Evolutionary conservation across 2,329 filamentous ascomycete genomes (phyloP).

Genomic region (Hysterium pulicare): DNA sequence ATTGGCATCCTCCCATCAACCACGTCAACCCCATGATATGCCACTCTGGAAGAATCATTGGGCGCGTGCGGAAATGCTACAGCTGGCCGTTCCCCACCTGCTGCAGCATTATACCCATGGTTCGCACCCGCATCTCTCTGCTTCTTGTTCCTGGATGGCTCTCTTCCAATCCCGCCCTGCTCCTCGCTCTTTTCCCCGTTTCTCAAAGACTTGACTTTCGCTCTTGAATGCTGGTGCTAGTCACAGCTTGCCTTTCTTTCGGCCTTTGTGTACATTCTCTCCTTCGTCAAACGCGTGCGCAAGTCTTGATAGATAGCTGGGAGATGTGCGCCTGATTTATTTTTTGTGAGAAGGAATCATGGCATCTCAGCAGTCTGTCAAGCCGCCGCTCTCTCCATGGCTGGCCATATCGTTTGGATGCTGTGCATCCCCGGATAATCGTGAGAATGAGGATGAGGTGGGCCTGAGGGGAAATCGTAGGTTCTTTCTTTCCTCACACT

Average conservation of each 20-base stretch:
- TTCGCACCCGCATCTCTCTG: slow-evolving; percentile 2
- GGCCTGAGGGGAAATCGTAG: slow-evolving; percentile 23
- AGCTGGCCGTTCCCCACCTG: slow-evolving; percentile 3
- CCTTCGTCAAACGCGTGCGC: slow-evolving; percentile 4
- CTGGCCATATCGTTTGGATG: slow-evolving; percentile 36
- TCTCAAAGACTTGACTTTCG: slow-evolving; percentile 3
- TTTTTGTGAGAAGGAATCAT: background rate
- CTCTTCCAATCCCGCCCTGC: too few species aligned
- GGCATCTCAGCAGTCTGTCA: slow-evolving; percentile 8
- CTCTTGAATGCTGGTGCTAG: slow-evolving; percentile 8
- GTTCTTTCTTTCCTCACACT: slow-evolving; percentile 16
- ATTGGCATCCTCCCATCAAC: slow-evolving; percentile 1
- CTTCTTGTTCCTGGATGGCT: too few species aligned
- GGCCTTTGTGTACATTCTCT: slow-evolving; percentile 7
- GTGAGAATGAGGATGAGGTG: slow-evolving; percentile 21
- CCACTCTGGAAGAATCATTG: background rate
- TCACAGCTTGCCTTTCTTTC: slow-evolving; percentile 14
- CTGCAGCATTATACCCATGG: background rate
- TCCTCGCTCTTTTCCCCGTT: background rate
- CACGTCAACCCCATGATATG: background rate
- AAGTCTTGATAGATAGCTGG: slow-evolving; percentile 25
- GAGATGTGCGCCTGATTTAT: background rate
- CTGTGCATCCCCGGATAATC: slow-evolving; percentile 32
- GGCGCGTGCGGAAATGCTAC: slow-evolving; percentile 3
- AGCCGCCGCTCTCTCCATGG: slow-evolving; percentile 25